Percentiles rank a stretch among this genome's conserved stretches.
Evolutionary conservation across 768 basidiomycete genomes (phyloP).

Genomic region (Boletales sp.): DNA sequence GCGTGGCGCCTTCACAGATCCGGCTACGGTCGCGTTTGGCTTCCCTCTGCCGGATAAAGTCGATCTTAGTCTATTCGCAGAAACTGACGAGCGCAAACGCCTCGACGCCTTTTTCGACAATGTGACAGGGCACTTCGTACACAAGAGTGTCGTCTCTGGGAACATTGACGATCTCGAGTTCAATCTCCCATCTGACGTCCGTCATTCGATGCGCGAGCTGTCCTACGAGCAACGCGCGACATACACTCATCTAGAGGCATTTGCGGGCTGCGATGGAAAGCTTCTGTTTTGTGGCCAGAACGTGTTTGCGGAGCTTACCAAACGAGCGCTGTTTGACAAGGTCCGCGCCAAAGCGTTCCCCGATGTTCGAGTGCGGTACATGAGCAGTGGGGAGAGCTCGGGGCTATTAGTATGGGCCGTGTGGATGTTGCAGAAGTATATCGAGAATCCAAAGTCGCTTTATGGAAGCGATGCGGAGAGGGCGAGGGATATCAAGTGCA

Average conservation of each 20-base stretch:
- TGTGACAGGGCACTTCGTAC: conserved; percentile 12
- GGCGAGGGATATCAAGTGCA: conserved; percentile 16
- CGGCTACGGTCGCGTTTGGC: background rate
- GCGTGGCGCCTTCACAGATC: background rate
- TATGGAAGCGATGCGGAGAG: conserved; percentile 16
- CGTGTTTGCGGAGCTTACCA: conserved; percentile 6
- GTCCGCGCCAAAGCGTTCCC: conserved; percentile 4
- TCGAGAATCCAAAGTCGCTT: background rate
- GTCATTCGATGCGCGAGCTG: conserved; percentile 10
- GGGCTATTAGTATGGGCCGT: conserved; percentile 8
- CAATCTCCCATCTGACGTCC: conserved; percentile 1
- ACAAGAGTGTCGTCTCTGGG: conserved; percentile 15
- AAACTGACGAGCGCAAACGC: conserved; percentile 7
- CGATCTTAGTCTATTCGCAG: background rate
- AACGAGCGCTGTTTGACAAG: conserved; percentile 16
- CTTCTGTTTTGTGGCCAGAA: conserved; percentile 5
- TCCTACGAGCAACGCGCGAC: conserved; percentile 9
- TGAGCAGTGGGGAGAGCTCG: conserved; percentile 11
- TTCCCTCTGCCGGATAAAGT: background rate
- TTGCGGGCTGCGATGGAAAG: conserved; percentile 9
- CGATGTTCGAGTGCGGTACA: conserved; percentile 14
- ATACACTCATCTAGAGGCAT: conserved; percentile 6
- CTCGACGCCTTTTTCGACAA: conserved; percentile 13
- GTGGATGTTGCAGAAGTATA: conserved; percentile 11
- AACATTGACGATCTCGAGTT: conserved; percentile 17